phyloP scores from a whole-genome alignment of 768 basidiomycete genomes.

The Gautieria morchelliformis region DNA sequence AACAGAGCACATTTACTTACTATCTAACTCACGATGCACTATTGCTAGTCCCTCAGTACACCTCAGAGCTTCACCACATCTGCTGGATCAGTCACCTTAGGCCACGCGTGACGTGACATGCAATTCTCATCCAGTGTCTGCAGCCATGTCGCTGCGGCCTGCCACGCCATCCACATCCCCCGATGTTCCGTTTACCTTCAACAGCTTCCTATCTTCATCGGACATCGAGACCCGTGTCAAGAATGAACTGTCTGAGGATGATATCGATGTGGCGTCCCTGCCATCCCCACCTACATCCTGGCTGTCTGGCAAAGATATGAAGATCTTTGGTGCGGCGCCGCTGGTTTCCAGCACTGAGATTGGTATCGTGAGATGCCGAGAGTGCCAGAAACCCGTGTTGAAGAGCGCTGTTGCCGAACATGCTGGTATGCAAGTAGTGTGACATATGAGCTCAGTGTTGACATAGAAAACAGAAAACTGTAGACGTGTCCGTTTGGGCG shows the following conservation, averaged over 20 bases:
- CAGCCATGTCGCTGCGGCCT: slow-evolving; percentile 9
- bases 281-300: slow-evolving; percentile 75
- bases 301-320: slow-evolving; percentile 82
- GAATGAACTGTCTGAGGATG: slow-evolving; percentile 17
- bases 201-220: slow-evolving; percentile 25
- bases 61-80: too few relatives aligned
- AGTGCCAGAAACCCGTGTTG: slow-evolving; percentile 76
- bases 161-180: slow-evolving; percentile 27
- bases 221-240: neutral
- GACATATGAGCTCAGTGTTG: neutral
- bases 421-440: slow-evolving; percentile 39
- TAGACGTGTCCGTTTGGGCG: slow-evolving; percentile 34
- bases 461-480: slow-evolving; percentile 43
- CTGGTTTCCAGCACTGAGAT: slow-evolving; percentile 44
- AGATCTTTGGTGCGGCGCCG: slow-evolving; percentile 72
- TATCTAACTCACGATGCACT: too few relatives aligned
- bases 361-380: slow-evolving; percentile 59
- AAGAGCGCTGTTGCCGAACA: slow-evolving; percentile 71
- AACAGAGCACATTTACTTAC: too few relatives aligned
- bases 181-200: slow-evolving; percentile 58
- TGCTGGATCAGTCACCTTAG: too few relatives aligned
- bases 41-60: too few relatives aligned
- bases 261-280: slow-evolving; percentile 32
- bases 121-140: too few relatives aligned
- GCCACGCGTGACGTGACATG: too few relatives aligned